Evolutionary conservation across 2,329 filamentous ascomycete genomes (phyloP).

Genomic region (Leptographium radiaticola): DNA sequence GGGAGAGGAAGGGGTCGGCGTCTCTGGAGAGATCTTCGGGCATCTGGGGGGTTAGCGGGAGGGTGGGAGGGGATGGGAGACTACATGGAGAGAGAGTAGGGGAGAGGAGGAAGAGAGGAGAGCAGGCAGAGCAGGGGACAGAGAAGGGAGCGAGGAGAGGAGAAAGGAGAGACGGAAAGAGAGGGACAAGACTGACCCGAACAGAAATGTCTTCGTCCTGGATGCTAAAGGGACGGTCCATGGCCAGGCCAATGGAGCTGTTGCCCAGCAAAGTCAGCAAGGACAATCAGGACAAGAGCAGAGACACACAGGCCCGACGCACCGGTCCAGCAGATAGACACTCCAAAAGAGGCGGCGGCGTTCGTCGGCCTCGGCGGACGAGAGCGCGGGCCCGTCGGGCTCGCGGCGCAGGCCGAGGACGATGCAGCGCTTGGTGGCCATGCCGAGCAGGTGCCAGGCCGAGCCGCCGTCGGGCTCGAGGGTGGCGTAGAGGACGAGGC

Average conservation of each 20-base stretch:
- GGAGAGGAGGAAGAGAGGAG: background rate
- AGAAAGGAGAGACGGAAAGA: background rate
- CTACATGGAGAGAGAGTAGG: background rate
- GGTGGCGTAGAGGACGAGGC: conserved; percentile 14
- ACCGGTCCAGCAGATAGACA: conserved; percentile 1
- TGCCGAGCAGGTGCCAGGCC: conserved; percentile 17
- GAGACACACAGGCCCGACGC: background rate
- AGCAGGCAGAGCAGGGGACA: background rate
- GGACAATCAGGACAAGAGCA: background rate
- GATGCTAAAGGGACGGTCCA: conserved; percentile 2
- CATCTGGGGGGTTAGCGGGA: background rate
- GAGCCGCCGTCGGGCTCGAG: conserved; percentile 15
- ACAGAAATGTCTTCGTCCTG: conserved; percentile 1
- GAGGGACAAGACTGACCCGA: background rate
- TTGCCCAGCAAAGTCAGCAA: background rate
- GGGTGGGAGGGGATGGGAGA: background rate
- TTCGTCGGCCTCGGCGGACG: background rate
- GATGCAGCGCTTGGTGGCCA: conserved; percentile 19
- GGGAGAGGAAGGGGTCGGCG: background rate
- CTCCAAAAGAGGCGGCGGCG: background rate
- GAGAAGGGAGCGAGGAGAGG: background rate
- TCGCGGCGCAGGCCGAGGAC: conserved; percentile 17
- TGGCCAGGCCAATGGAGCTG: background rate
- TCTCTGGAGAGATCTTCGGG: background rate
- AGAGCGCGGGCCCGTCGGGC: background rate